Evolutionary conservation across 495 filamentous ascomycete genomes (phyloP), one percentile per base, ranked within the genome.

Genomic region (Echria macrotheca): DNA sequence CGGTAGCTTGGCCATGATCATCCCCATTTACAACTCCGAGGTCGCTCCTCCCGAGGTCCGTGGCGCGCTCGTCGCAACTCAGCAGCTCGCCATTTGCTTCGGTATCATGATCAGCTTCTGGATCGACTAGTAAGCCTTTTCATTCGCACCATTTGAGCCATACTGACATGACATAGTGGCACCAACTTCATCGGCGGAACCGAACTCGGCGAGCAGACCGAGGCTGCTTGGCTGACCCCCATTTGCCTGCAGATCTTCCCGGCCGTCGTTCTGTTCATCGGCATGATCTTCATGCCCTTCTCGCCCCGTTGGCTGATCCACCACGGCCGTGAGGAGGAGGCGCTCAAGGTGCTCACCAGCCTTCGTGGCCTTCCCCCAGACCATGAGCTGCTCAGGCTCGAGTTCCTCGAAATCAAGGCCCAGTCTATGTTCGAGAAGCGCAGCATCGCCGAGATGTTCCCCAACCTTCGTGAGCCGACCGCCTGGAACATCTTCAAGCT

Each of bases 101-200:
- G 89, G 89, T 21, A 91, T 95, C 65, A 79, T 93, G 72, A 67
- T 90, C 52, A 81, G 77, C 52, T 93, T 89, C 70, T 94, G 88
- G 87, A 86, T 89, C 55, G 81, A 88, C 64, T 89, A 87, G 66
- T 69, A 48, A 35, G 57, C 4, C 32, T 8, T 4, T 3, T 14
- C 18, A 1, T n/a, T 11, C n/a, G 2, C n/a, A 31, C 9, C 2
- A 26, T 0, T 0, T 9, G 15, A 14, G 21, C 9, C 1, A 25
- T 6, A 19, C 31, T 53, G 9, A 47, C 47, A 39, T 26, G 19
- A 5, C 18, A n/a, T 25, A 71, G 71, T 54, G 79, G 79, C 11
- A 82, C 76, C 52, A 85, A 89, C 63, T 89, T 79, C 64, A 90
- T 89, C 40, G 88, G 88, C n/a, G 84, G 85, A 5, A 84, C 78